Evolutionary conservation across 768 basidiomycete species (phyloP).

Genomic region (Panus rudis): DNA sequence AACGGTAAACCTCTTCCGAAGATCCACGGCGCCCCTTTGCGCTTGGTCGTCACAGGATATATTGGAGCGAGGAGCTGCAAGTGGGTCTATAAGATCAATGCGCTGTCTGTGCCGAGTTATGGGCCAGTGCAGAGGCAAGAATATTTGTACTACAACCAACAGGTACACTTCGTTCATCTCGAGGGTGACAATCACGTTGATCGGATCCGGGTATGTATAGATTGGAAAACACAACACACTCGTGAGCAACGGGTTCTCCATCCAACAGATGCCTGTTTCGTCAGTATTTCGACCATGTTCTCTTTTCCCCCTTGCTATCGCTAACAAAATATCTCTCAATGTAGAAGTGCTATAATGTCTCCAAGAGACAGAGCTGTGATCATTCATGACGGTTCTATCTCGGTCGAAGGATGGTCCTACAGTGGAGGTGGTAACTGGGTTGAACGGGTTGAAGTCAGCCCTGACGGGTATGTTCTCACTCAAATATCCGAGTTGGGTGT

Average conservation of each 20-base stretch:
- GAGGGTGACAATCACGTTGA: neutral
- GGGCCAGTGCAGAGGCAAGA: constrained; percentile 49
- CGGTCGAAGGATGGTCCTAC: constrained; percentile 28
- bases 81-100: constrained; percentile 48
- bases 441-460: constrained; percentile 47
- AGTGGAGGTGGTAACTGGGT: constrained; percentile 43
- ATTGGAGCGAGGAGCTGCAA: constrained; percentile 50
- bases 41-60: constrained; percentile 44
- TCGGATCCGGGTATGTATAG: constrained; percentile 17
- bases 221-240: constrained; percentile 46
- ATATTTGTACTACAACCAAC: constrained; percentile 44
- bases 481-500: neutral
- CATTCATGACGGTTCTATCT: constrained; percentile 41
- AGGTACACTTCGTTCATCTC: constrained; percentile 23
- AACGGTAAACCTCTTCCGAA: constrained; percentile 42
- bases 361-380: constrained; percentile 39
- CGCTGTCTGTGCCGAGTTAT: constrained; percentile 39
- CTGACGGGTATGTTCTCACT: constrained; percentile 34
- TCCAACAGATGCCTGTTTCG: constrained; percentile 55
- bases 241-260: constrained; percentile 50
- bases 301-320: neutral
- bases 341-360: constrained; percentile 42
- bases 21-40: constrained; percentile 44
- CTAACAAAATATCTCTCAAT: neutral
- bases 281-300: constrained; percentile 21